These are phyloP conservation scores for Phytophthora macrochlamydospora DNA, from an alignment of 352 stramenopile genomes.

Conservation along the genomic window DNA sequence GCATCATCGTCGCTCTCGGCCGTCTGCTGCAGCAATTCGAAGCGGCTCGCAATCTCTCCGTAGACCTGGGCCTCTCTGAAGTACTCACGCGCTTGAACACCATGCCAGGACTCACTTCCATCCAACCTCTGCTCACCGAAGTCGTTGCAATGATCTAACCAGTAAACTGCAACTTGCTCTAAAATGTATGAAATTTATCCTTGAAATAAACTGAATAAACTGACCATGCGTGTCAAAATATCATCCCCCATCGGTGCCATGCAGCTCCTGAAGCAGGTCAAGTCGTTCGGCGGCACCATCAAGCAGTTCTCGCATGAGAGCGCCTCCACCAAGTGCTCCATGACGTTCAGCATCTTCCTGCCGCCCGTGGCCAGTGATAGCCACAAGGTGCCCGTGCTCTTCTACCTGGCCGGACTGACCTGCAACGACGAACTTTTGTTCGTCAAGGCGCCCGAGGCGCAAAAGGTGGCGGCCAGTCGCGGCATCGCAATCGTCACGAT, in stretches of 20 bases:
- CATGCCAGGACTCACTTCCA: constrained; percentile 37
- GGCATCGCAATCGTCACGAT: constrained; percentile 95
- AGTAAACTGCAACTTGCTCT: neutral
- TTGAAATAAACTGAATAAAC: no score
- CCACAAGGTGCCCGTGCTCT: constrained; percentile 88
- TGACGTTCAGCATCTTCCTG: constrained; percentile 93
- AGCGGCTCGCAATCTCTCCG: constrained; percentile 57
- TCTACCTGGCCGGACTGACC: constrained; percentile 97
- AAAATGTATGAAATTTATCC: neutral
- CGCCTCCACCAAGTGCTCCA: constrained; percentile 78
- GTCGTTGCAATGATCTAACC: constrained; percentile 65
- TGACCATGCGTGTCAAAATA: neutral
- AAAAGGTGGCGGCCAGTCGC: constrained; percentile 87
- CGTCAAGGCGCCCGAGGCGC: constrained; percentile 93
- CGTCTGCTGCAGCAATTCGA: constrained; percentile 70
- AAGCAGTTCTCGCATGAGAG: constrained; percentile 90
- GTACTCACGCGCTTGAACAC: constrained; percentile 63
- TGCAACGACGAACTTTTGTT: constrained; percentile 97
- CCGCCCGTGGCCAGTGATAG: constrained; percentile 64
- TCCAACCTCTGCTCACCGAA: constrained; percentile 66
- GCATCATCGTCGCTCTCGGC: constrained; percentile 65
- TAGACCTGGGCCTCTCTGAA: constrained; percentile 68
- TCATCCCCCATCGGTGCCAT: constrained; percentile 26
- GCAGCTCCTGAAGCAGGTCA: constrained; percentile 79
- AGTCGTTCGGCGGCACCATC: constrained; percentile 78